Conservation (phyloP, 345 rosid genomes). For the Theobroma cacao region DNA sequence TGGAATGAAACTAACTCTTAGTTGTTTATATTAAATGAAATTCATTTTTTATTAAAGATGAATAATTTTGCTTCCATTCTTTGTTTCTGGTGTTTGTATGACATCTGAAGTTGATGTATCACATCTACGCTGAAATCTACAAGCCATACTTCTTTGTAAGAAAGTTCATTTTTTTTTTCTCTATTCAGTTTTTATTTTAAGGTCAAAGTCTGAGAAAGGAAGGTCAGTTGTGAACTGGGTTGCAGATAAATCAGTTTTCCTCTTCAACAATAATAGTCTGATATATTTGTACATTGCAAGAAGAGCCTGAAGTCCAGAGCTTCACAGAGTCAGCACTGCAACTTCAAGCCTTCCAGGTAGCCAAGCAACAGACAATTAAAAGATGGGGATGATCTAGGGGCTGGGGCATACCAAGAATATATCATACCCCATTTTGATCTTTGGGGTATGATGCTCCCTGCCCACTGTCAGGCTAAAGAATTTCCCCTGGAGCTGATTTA, state of each 20-base stretch:
- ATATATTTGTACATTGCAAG: background rate
- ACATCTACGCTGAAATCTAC: background rate
- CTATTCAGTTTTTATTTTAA: background rate
- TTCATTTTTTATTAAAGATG: background rate
- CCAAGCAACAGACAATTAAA: background rate
- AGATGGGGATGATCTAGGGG: background rate
- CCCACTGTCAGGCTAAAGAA: too few relatives aligned
- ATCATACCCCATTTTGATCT: background rate
- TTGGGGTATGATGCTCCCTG: background rate
- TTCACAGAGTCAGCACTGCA: background rate
- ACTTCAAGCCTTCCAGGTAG: background rate
- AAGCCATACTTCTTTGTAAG: background rate
- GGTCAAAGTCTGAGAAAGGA: background rate
- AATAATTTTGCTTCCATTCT: background rate
- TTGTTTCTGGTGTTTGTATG: background rate
- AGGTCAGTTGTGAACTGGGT: background rate
- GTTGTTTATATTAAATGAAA: constrained; percentile 13
- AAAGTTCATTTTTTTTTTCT: background rate
- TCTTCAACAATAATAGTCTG: background rate
- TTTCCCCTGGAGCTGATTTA: too few relatives aligned
- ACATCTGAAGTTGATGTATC: background rate
- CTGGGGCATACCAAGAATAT: background rate
- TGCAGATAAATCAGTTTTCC: background rate
- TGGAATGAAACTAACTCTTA: constrained; percentile 6
- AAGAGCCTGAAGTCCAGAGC: too few relatives aligned